Percentiles rank a stretch among this genome's conserved stretches.
These are phyloP conservation scores for Lathyrus tuberosus DNA, from an alignment of 306 rosid genomes.

Conservation along the genomic window DNA sequence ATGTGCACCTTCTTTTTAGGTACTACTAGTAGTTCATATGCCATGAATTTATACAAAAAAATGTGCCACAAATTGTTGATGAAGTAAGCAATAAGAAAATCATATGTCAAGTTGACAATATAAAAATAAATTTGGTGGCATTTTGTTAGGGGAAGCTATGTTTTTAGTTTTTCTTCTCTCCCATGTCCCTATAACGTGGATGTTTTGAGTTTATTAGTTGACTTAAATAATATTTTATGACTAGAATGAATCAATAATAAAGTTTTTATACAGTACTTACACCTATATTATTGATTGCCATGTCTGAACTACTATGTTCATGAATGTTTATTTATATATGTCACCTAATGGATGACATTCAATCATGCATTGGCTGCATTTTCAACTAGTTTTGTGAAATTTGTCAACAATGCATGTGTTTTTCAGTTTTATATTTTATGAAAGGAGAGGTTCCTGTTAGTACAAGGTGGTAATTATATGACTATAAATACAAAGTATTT, in stretches of 20 bases:
- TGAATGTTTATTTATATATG: conserved; percentile 31
- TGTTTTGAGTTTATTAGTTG: conserved; percentile 42
- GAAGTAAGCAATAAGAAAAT: conserved; percentile 38
- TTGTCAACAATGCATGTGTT: conserved; percentile 22
- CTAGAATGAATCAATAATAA: conserved; percentile 3
- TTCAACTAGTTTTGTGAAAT: not conserved
- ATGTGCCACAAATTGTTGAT: conserved; percentile 22
- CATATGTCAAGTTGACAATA: conserved; percentile 42
- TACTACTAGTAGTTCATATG: conserved; percentile 7
- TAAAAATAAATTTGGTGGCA: conserved; percentile 28
- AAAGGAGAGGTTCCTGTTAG: not conserved
- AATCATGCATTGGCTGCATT: not conserved
- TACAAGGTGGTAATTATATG: not conserved
- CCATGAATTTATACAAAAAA: conserved; percentile 26
- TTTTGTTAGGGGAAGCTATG: conserved; percentile 12
- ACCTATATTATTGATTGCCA: conserved; percentile 23
- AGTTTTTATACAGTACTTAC: not conserved
- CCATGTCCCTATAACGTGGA: conserved; percentile 31
- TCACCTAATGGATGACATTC: conserved; percentile 11
- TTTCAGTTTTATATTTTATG: not conserved
- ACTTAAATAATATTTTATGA: conserved; percentile 31
- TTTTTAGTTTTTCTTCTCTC: conserved; percentile 15
- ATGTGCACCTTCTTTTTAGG: conserved; percentile 26
- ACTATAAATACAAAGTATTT: not conserved
- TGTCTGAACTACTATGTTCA: conserved; percentile 31